A percentile compares a stretch with the other conserved stretches of the same genome.
Evolutionary conservation across 192 early-diverging fungal species (phyloP).

Genomic region (Linnemannia hyalina): DNA sequence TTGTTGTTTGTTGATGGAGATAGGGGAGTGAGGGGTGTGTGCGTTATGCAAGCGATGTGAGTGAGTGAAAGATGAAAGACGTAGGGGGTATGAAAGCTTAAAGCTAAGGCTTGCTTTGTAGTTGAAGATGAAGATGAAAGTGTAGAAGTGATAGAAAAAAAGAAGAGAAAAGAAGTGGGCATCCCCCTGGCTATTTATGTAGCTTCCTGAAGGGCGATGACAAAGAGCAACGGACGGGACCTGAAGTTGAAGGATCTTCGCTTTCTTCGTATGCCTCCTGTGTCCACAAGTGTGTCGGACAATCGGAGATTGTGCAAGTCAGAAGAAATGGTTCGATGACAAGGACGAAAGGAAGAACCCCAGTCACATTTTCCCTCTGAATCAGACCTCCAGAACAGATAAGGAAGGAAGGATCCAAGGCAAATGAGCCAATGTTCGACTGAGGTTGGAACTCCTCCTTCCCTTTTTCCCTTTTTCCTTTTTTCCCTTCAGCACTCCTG

Average conservation of each 20-base stretch:
- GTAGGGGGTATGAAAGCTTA: neutral
- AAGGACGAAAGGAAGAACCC: neutral
- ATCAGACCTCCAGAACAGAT: neutral
- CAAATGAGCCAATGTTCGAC: neutral
- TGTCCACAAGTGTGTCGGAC: neutral
- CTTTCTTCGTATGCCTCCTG: neutral
- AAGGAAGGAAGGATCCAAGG: neutral
- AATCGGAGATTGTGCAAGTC: neutral
- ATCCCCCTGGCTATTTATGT: neutral
- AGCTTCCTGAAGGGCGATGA: neutral
- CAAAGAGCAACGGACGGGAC: conserved; percentile 1
- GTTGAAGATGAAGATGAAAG: neutral
- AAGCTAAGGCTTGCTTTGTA: neutral
- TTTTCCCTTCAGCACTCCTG: neutral
- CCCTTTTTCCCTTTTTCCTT: neutral
- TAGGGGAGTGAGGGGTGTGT: neutral
- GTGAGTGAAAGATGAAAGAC: neutral
- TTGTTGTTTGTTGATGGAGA: neutral
- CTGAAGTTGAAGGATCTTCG: neutral
- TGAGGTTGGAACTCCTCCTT: neutral
- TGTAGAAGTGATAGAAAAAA: neutral
- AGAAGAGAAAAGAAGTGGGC: neutral
- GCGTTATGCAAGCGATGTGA: neutral
- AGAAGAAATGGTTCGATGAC: neutral
- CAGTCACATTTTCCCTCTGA: neutral